phyloP scores from a whole-genome alignment of 192 early-diverging fungal genomes.

The Physocladia obscura region DNA sequence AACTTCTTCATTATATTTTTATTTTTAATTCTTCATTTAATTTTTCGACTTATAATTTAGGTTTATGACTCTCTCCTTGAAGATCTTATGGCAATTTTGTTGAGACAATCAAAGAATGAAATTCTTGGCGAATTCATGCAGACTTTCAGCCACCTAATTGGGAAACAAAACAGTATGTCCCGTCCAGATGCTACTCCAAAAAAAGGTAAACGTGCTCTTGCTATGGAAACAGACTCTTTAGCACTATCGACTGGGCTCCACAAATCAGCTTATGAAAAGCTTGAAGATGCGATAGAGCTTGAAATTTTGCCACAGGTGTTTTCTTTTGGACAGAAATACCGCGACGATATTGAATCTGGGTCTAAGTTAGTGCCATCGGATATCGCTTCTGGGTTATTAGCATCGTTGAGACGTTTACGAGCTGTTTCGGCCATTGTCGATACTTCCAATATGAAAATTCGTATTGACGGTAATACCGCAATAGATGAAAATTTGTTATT shows the following conservation, averaged over 20 bases:
- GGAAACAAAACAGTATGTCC: not conserved
- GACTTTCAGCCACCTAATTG: slow-evolving; percentile 27
- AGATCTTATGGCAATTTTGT: slow-evolving; percentile 33
- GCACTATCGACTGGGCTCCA: not conserved
- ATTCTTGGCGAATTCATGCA: slow-evolving; percentile 34
- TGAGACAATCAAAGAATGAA: slow-evolving; percentile 33
- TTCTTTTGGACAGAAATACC: not conserved
- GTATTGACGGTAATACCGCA: not conserved
- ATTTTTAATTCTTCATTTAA: not conserved
- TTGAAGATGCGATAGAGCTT: not conserved
- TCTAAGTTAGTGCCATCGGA: not conserved
- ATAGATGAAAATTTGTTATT: too few relatives aligned
- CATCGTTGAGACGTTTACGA: not conserved
- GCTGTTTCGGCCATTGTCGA: not conserved
- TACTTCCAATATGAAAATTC: not conserved
- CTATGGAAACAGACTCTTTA: slow-evolving; percentile 3
- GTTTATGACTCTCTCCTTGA: slow-evolving; percentile 41
- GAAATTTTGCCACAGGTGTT: not conserved
- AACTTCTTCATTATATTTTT: not conserved
- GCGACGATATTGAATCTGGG: not conserved
- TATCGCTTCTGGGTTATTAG: not conserved
- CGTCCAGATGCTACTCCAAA: not conserved
- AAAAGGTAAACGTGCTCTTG: not conserved
- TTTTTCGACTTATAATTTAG: not conserved
- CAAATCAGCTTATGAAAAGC: slow-evolving; percentile 11